Conservation (phyloP, 2,329 filamentous ascomycete genomes). For the Venturiaceae sp. region DNA sequence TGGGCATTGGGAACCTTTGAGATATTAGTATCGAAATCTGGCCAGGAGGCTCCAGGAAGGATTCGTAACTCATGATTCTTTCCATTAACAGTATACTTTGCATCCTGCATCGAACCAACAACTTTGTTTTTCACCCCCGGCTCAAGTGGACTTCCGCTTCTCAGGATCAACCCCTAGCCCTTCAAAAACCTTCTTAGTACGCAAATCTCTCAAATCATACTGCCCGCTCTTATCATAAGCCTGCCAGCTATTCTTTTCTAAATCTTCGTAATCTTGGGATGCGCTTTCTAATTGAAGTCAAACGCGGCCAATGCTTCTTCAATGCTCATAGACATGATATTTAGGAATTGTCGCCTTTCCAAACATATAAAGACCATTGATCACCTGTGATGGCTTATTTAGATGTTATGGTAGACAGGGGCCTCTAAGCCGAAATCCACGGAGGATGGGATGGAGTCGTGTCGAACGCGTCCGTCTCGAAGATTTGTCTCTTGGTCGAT, state of each 20-base stretch:
- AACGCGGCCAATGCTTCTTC: neutral
- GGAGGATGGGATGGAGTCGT: neutral
- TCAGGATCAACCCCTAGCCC: neutral
- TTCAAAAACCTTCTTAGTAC: neutral
- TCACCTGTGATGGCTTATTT: neutral
- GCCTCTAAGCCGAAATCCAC: neutral
- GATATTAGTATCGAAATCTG: no score
- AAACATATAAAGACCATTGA: neutral
- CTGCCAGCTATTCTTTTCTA: neutral
- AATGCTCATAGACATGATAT: neutral
- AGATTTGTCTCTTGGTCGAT: no score
- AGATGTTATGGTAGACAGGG: neutral
- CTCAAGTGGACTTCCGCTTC: neutral
- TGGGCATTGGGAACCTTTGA: neutral
- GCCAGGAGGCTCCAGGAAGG: neutral
- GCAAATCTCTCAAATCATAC: neutral
- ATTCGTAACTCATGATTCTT: neutral
- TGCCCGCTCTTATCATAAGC: neutral
- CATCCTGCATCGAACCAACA: neutral
- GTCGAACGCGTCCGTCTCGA: no score
- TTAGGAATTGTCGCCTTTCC: neutral
- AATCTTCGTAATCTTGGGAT: neutral
- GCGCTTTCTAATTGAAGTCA: neutral
- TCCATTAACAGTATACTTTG: neutral
- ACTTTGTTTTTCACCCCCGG: neutral